Conservation (phyloP, 176 grass and related monocot genomes). For the Rhynchospora pubera region DNA sequence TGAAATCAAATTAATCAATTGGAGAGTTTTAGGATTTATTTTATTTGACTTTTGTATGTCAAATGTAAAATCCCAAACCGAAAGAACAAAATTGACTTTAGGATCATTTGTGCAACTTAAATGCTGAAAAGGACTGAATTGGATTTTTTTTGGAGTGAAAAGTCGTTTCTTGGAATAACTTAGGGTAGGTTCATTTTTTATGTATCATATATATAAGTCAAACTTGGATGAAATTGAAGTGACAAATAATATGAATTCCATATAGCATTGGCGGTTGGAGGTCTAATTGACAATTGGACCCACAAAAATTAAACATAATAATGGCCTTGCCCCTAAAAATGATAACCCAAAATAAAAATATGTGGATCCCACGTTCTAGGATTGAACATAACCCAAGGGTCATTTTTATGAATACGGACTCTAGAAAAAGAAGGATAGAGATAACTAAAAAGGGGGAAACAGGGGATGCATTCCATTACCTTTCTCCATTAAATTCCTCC, state of each 20-base stretch:
- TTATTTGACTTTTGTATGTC: neutral
- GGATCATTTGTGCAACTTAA: neutral
- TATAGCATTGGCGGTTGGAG: neutral
- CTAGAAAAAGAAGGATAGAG: neutral
- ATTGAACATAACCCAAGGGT: neutral
- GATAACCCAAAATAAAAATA: neutral
- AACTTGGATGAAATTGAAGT: neutral
- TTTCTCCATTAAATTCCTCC: neutral
- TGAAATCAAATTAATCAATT: neutral
- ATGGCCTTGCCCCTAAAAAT: neutral
- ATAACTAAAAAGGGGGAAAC: neutral
- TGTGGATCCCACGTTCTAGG: neutral
- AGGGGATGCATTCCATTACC: neutral
- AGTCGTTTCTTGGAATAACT: neutral
- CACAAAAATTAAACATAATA: slow-evolving; percentile 1
- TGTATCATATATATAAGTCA: slow-evolving; percentile 3
- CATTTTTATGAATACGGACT: neutral
- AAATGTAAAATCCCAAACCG: neutral
- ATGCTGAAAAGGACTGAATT: slow-evolving; percentile 2
- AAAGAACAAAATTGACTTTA: neutral
- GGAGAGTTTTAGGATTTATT: neutral
- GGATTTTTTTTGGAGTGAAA: neutral
- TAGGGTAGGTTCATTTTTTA: neutral
- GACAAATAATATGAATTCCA: neutral
- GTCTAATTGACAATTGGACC: neutral